These are phyloP conservation scores for Fusarium lateritium DNA, from an alignment of 2,329 filamentous ascomycete genomes.

Conservation along the genomic window DNA sequence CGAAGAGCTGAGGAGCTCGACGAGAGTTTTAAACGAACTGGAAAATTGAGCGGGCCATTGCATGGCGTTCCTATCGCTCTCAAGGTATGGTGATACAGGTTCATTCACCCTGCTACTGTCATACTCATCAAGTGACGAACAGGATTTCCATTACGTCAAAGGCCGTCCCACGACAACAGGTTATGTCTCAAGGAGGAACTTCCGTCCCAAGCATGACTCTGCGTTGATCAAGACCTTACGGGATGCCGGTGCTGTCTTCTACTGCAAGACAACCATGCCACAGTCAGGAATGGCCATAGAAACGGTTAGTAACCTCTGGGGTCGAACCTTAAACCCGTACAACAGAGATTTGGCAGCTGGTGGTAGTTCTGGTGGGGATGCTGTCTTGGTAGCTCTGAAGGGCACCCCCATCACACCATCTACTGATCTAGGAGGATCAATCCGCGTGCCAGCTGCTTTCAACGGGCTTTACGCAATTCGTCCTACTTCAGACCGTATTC, in stretches of 20 bases:
- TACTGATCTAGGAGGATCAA: constrained; percentile 54
- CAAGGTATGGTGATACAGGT: constrained; percentile 42
- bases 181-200: constrained; percentile 67
- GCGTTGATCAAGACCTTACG: constrained; percentile 70
- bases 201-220: constrained; percentile 66
- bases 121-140: background rate
- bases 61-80: constrained; percentile 69
- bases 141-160: constrained; percentile 58
- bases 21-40: background rate
- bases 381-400: constrained; percentile 53
- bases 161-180: constrained; percentile 68
- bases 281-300: constrained; percentile 67
- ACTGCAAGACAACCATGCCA: constrained; percentile 77
- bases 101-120: background rate
- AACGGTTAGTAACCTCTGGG: constrained; percentile 72
- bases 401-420: constrained; percentile 53
- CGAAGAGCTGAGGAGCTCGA: constrained; percentile 20
- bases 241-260: constrained; percentile 73
- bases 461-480: constrained; percentile 49
- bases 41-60: constrained; percentile 58
- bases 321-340: constrained; percentile 71
- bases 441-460: constrained; percentile 49
- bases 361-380: constrained; percentile 71
- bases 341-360: constrained; percentile 71
- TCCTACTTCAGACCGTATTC: constrained; percentile 38